Evolutionary conservation across 345 rosid genomes (phyloP), one percentile per base, ranked within the genome.

Genomic region (Eucalyptus sp.): DNA sequence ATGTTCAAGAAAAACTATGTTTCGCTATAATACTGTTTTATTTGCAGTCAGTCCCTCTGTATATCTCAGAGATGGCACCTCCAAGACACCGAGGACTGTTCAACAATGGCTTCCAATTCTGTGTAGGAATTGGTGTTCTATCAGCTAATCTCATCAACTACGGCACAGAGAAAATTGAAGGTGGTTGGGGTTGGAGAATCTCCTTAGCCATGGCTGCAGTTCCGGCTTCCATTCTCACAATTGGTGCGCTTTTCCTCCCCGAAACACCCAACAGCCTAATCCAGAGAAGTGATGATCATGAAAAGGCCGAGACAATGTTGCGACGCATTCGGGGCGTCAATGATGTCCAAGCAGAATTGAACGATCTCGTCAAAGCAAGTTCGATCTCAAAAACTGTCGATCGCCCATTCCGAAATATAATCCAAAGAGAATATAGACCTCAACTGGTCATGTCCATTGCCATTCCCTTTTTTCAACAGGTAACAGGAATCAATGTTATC

Each of bases 21-120:
- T 20, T 76, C 5, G 8, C 29, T 41, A 76, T 76, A 76, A 41
- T 76, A 41, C 33, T 49, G 25, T 51, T 43, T 48, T 31, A 44
- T 31, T 10, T 89, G 89, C 91, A 94, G 98, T 88, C 99, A 43
- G 97, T 96, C 29, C 99, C 99, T 11, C 62, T 96, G 9, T 95
- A 97, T 48, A 95, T 96, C 71, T 96, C 97, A 3, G 96, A 97
- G 90, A 96, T 97, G 98, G 99, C 98, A 31, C 97, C 97, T 8
- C 93, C 97, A 9, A 92, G 89, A 91, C 88, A 92, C 91, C 93
- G 98, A 92, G 99, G 98, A 93, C 95, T 96, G 50, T 88, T 97
- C 91, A 97, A 93, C 92, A 94, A 90, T 50, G 98, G 98, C 46
- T 96, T 97, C 89, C 96, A 97, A 87, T 91, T 93, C 27, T 91